A percentile compares a stretch with the other conserved stretches of the same genome.
phyloP scores from a whole-genome alignment of 139 green algal species.

The Deuterostichococcus epilithicus region DNA sequence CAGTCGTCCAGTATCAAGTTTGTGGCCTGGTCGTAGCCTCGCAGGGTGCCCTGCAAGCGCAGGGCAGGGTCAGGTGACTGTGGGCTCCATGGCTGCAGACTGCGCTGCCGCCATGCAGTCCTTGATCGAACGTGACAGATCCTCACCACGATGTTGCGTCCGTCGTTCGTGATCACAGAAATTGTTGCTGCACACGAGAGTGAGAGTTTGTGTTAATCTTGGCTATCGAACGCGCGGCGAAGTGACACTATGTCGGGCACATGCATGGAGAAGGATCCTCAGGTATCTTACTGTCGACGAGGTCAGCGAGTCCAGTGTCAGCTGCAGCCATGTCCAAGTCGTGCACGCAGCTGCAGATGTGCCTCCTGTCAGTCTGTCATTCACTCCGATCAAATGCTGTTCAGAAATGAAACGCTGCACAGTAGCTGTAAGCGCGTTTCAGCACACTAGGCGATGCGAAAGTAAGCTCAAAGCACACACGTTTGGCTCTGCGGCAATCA shows the following conservation, averaged over 20 bases:
- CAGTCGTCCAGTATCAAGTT: conserved; percentile 94
- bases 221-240: background rate
- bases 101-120: background rate
- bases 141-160: conserved; percentile 76
- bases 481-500: too few species aligned
- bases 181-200: conserved; percentile 44
- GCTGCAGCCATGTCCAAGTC: background rate
- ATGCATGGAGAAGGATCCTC: background rate
- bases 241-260: background rate
- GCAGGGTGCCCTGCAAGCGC: conserved; percentile 68
- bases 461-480: too few species aligned
- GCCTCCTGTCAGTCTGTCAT: too few species aligned
- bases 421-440: too few species aligned
- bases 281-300: conserved; percentile 12
- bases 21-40: conserved; percentile 90
- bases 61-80: too few species aligned
- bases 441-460: too few species aligned
- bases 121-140: background rate
- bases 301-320: conserved; percentile 1
- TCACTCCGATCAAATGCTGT: too few species aligned
- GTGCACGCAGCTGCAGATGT: background rate
- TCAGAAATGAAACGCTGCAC: too few species aligned
- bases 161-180: conserved; percentile 84
- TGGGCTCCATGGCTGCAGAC: too few species aligned
- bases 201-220: background rate